Evolutionary conservation across 176 grass and related monocot species (phyloP).

Genomic region (Oryza meridionalis): DNA sequence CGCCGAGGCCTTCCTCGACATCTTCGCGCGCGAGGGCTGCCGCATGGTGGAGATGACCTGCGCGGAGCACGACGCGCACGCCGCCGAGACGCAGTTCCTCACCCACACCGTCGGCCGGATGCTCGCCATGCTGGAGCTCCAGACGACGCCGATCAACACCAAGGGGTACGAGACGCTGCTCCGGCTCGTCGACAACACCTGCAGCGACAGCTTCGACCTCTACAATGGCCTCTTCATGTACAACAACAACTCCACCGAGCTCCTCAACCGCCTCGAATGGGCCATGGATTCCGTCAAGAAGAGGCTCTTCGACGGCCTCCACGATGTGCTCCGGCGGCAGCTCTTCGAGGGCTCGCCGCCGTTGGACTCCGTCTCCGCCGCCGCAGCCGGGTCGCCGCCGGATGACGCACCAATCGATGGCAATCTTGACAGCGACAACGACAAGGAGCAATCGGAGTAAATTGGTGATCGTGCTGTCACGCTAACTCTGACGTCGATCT

Average conservation of each 20-base stretch:
- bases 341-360: constrained; percentile 59
- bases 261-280: constrained; percentile 65
- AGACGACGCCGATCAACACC: constrained; percentile 52
- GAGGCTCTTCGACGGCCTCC: constrained; percentile 65
- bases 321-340: constrained; percentile 67
- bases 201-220: constrained; percentile 89
- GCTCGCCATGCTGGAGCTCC: constrained; percentile 55
- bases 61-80: constrained; percentile 62
- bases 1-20: constrained; percentile 53
- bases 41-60: constrained; percentile 83
- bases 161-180: constrained; percentile 76
- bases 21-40: constrained; percentile 71
- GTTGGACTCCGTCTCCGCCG: constrained; percentile 30
- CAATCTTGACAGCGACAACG: not conserved
- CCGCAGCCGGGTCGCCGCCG: not conserved
- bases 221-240: constrained; percentile 97
- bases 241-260: constrained; percentile 79
- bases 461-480: not conserved
- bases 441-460: not conserved
- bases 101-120: constrained; percentile 75
- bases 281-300: constrained; percentile 60
- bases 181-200: constrained; percentile 79
- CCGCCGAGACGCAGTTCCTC: constrained; percentile 79
- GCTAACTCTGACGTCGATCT: constrained; percentile 7
- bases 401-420: not conserved